A percentile compares a stretch with the other conserved stretches of the same genome.
Evolutionary conservation across 371 early-diverging fungal species (phyloP).

Genomic region (Saksenaea oblongispora): DNA sequence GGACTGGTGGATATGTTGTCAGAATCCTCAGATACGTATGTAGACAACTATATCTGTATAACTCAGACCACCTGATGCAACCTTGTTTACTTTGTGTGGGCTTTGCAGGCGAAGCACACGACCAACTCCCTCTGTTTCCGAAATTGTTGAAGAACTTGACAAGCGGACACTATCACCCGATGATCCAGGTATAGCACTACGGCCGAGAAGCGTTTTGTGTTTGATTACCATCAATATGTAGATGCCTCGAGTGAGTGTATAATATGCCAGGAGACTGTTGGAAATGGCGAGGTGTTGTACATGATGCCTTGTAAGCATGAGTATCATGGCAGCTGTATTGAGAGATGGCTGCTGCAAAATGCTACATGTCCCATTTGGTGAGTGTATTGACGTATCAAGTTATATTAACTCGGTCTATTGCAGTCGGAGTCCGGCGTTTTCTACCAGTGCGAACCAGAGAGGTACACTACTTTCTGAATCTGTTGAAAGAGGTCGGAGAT

Average conservation of each 20-base stretch:
- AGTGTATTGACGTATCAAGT: background rate
- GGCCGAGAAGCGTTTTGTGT: background rate
- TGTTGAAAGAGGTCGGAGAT: too few relatives aligned
- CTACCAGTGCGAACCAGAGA: background rate
- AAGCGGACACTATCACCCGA: background rate
- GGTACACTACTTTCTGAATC: background rate
- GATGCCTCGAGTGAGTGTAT: constrained; percentile 8
- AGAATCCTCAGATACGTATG: background rate
- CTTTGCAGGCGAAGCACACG: background rate
- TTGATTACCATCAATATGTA: background rate
- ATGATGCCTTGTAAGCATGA: constrained; percentile 26
- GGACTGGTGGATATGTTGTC: background rate
- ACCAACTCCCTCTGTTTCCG: background rate
- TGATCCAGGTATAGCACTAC: background rate
- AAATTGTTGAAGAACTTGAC: background rate
- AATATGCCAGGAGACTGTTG: constrained; percentile 23
- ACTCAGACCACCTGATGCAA: background rate
- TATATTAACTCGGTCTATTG: background rate
- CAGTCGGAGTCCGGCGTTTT: background rate
- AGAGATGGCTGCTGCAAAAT: constrained; percentile 16
- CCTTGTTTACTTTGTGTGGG: background rate
- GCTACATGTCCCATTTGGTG: constrained; percentile 29
- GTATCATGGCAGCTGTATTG: constrained; percentile 22
- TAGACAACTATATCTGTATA: background rate
- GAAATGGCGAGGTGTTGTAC: background rate